These are phyloP conservation scores for Fusarium sterilihyphosum DNA, from an alignment of 2,329 filamentous ascomycete genomes.

Conservation along the genomic window DNA sequence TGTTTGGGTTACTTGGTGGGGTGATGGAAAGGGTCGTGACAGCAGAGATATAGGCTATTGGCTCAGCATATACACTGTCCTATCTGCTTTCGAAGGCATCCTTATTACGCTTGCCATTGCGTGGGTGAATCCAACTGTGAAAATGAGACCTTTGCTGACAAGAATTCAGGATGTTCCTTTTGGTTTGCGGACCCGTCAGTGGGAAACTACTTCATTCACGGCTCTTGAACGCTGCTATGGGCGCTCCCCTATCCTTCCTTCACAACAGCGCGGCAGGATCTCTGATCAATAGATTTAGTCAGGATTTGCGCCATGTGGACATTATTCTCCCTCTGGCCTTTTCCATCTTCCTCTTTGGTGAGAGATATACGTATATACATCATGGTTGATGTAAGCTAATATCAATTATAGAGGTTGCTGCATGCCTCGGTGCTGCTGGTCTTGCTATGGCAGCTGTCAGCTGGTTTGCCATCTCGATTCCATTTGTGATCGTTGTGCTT, in stretches of 20 bases:
- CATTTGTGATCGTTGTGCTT: conserved; percentile 53
- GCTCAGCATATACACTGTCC: conserved; percentile 42
- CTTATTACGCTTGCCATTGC: conserved; percentile 43
- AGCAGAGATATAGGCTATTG: conserved; percentile 44
- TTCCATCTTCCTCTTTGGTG: conserved; percentile 43
- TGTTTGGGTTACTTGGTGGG: conserved; percentile 48
- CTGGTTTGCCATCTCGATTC: conserved; percentile 58
- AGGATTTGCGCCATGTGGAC: conserved; percentile 55
- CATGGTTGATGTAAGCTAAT: neutral
- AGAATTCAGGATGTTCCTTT: conserved; percentile 32
- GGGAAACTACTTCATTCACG: conserved; percentile 39
- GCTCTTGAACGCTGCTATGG: conserved; percentile 41
- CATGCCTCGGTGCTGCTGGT: conserved; percentile 55
- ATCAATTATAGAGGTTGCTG: conserved; percentile 31
- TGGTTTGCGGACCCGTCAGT: conserved; percentile 41
- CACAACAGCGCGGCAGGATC: conserved; percentile 44
- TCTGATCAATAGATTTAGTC: conserved; percentile 51
- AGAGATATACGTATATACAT: neutral
- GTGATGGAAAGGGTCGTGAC: conserved; percentile 41
- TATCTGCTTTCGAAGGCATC: conserved; percentile 40
- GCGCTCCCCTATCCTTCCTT: conserved; percentile 43
- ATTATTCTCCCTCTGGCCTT: conserved; percentile 48
- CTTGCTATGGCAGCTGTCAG: conserved; percentile 56
- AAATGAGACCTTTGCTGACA: conserved; percentile 4
- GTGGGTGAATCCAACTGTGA: conserved; percentile 4